Evolutionary conservation across 2,329 filamentous ascomycete genomes (phyloP), one percentile per base, ranked within the genome.

Genomic region (Fusarium compactum): DNA sequence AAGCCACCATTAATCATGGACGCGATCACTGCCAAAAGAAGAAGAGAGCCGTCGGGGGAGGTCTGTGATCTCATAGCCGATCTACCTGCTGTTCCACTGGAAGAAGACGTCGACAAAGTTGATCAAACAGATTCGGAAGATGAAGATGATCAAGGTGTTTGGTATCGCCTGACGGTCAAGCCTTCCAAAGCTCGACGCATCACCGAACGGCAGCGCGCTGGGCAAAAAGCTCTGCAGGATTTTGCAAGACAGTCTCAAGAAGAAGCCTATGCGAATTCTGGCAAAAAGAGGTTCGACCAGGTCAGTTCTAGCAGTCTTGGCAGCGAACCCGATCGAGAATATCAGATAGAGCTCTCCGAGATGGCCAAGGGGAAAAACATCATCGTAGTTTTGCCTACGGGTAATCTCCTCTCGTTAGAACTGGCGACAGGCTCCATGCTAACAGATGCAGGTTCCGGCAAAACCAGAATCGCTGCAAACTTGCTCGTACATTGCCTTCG

Each of bases 371-470:
- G 87, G 54, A 87, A 91, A 72, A 99, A 99, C 76, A 92, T 91
- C 10, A 97, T 99, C 72, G 95, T 96, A 1, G 96, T 99, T 2
- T 86, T 98, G 2, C 94, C 97, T 76, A 98, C 95, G n/a, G 94
- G 90, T 90, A 77, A 54, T 75, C 53, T 11, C 9, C 18, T 12
- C 5, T 8, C 20, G 7, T 2, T 20, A 15, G 16, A 6, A 24
- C 8, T 12, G 12, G n/a, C 3, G 2, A 8, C 9, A 30, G 34
- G 18, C 34, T 29, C 10, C 10, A 11, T 18, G 10, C 57, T 69
- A 27, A 72, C 22, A 53, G n/a, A 18, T 18, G 2, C 62, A 91
- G 92, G 96, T 15, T 94, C 94, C 6, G 96, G 96, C 4, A 99
- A 99, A 81, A 99, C 96, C 0, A 84, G 98, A n/a, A 98, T 99